Evolutionary conservation across 2,329 filamentous ascomycete genomes (phyloP).

Genomic region (Neofusicoccum ribis): DNA sequence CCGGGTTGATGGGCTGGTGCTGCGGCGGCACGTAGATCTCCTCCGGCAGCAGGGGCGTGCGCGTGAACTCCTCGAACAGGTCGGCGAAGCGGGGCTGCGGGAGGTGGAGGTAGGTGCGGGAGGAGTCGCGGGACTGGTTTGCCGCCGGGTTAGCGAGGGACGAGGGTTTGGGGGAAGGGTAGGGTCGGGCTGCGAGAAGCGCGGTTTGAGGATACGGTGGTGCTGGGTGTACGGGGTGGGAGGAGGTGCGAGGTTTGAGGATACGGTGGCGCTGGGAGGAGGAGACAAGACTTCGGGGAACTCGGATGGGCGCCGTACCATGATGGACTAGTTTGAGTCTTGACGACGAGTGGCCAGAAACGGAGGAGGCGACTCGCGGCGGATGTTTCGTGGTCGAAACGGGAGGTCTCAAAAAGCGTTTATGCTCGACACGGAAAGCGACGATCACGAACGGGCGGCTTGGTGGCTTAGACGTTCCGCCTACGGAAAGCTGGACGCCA

Average conservation of each 20-base stretch:
- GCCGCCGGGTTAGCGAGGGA: slow-evolving; percentile 18
- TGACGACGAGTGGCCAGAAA: not conserved
- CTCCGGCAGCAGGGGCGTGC: slow-evolving; percentile 52
- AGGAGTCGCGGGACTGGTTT: slow-evolving; percentile 66
- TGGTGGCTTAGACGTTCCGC: not conserved
- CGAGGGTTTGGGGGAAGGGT: no score
- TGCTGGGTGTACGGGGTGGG: not conserved
- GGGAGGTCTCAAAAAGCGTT: not conserved
- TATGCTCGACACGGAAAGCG: not conserved
- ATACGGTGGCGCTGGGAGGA: not conserved
- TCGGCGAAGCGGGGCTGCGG: slow-evolving; percentile 71
- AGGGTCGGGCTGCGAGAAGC: no score
- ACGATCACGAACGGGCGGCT: not conserved
- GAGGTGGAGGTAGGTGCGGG: slow-evolving; percentile 75
- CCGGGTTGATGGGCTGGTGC: slow-evolving; percentile 79
- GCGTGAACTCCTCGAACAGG: slow-evolving; percentile 66
- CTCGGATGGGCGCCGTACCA: not conserved
- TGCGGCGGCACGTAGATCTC: slow-evolving; percentile 80
- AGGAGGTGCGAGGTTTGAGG: not conserved
- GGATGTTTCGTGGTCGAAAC: not conserved
- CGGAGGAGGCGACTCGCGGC: not conserved
- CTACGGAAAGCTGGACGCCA: slow-evolving; percentile 1
- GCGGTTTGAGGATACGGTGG: not conserved
- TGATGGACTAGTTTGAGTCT: not conserved
- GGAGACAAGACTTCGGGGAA: not conserved